Evolutionary conservation across 768 basidiomycete species (phyloP), one percentile per base, ranked within the genome.

Genomic region (Boletellus ananas): DNA sequence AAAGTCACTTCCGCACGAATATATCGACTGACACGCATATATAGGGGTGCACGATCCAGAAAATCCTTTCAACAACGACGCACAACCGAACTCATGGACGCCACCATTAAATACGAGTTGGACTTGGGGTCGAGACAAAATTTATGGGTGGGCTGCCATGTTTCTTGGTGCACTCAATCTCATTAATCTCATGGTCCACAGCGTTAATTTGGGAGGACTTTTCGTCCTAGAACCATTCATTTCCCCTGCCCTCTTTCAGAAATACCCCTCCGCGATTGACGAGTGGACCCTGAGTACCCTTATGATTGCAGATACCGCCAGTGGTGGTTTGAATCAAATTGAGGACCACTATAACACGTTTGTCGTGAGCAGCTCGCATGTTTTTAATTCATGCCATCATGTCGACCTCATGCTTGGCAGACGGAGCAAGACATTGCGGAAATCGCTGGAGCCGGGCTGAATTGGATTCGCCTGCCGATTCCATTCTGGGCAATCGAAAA

Each of bases 371-470:
- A 29, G 18, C 17, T n/a, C 31, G 20, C 10, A 9, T 43, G 27
- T 34, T 44, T 37, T 45, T 48, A 13, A 31, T 42, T 25, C 34
- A 35, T 39, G 7, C 34, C 20, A 43, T 49, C 29, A 47, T 9
- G 20, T 37, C 23, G 8, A 25, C 38, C 21, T 51, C 31, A 34
- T 49, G 39, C 33, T 44, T 38, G 34, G 23, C 65, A 93, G 89
- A 94, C 88, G 47, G 90, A 94, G 64, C 72, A 88, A 70, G 93
- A 95, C 70, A 83, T 94, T 53, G 92, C 92, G 34, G 73, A 84
- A 63, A 94, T 96, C 52, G 90, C 93, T 39, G 87, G 81, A 35
- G 91, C 90, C 25, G 93, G 92, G 4, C 70, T 94, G 43, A 93
- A 90, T 70, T 94, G 85, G 77, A 69, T 94, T 40, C 79, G 90